phyloP scores from a whole-genome alignment of 495 filamentous ascomycete species.

The Aspergillus saccharolyticus region DNA sequence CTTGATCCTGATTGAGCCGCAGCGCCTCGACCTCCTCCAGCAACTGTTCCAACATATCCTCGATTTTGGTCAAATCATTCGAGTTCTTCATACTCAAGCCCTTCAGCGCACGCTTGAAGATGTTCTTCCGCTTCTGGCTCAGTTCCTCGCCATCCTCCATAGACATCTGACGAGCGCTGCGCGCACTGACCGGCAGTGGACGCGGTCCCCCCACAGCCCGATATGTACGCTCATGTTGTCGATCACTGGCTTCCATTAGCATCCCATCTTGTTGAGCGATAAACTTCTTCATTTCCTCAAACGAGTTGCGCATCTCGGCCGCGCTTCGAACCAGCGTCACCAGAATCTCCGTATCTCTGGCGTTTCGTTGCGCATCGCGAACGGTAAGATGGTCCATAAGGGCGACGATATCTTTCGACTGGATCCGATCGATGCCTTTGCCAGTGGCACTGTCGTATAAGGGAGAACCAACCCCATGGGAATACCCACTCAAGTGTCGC shows the following conservation, averaged over 20 bases:
- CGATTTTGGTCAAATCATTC: constrained; percentile 85
- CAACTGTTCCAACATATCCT: constrained; percentile 90
- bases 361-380: constrained; percentile 93
- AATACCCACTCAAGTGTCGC: constrained; percentile 80
- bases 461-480: constrained; percentile 70
- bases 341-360: constrained; percentile 92
- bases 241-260: constrained; percentile 76
- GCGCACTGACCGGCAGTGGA: constrained; percentile 60
- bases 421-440: constrained; percentile 81
- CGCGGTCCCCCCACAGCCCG: constrained; percentile 82
- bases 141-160: constrained; percentile 68
- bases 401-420: constrained; percentile 95
- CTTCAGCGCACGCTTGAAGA: constrained; percentile 87
- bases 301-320: constrained; percentile 94
- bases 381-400: constrained; percentile 99
- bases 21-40: constrained; percentile 87
- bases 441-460: constrained; percentile 90
- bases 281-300: constrained; percentile 93
- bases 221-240: constrained; percentile 79
- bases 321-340: constrained; percentile 91
- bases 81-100: constrained; percentile 79
- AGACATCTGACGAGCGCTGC: constrained; percentile 47
- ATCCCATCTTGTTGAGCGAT: constrained; percentile 80
- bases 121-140: constrained; percentile 74
- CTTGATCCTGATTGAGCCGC: constrained; percentile 54